Conservation (phyloP, 2,329 filamentous ascomycete genomes). For the Dothideomycetidae sp. region DNA sequence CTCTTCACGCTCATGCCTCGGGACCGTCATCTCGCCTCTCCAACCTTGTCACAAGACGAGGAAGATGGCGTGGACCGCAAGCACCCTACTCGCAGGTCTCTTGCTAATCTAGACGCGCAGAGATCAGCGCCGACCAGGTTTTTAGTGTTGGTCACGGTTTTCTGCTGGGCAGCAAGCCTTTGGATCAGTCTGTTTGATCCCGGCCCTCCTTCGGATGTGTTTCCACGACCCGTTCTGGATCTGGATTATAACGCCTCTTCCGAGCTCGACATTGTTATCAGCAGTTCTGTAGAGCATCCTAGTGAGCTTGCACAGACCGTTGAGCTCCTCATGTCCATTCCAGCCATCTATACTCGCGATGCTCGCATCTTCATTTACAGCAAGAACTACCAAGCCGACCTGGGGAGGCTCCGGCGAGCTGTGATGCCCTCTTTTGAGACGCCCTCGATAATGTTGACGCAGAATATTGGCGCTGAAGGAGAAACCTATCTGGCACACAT, state of each 20-base stretch:
- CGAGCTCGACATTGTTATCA: slow-evolving; percentile 24
- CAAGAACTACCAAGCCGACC: slow-evolving; percentile 19
- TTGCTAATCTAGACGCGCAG: background rate
- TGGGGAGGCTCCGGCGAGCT: slow-evolving; percentile 13
- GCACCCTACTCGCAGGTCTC: background rate
- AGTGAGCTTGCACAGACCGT: slow-evolving; percentile 18
- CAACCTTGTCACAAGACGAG: background rate
- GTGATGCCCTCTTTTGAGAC: slow-evolving; percentile 16
- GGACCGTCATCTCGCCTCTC: background rate
- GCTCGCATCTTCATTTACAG: slow-evolving; percentile 21
- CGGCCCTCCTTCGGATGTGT: background rate
- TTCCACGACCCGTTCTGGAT: slow-evolving; percentile 13
- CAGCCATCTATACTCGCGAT: slow-evolving; percentile 12
- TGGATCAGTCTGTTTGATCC: background rate
- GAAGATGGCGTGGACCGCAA: background rate
- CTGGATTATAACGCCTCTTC: slow-evolving; percentile 15
- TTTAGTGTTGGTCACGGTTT: slow-evolving; percentile 2
- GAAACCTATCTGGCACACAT: slow-evolving; percentile 36
- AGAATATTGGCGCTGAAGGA: slow-evolving; percentile 32
- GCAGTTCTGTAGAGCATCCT: slow-evolving; percentile 25
- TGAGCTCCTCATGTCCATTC: slow-evolving; percentile 15
- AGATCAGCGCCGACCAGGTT: background rate
- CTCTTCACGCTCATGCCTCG: background rate
- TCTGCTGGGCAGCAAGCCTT: background rate
- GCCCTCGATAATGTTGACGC: slow-evolving; percentile 15